These are phyloP conservation scores for Tubosaeta sp. DNA, from an alignment of 768 basidiomycete species.

Conservation along the genomic window DNA sequence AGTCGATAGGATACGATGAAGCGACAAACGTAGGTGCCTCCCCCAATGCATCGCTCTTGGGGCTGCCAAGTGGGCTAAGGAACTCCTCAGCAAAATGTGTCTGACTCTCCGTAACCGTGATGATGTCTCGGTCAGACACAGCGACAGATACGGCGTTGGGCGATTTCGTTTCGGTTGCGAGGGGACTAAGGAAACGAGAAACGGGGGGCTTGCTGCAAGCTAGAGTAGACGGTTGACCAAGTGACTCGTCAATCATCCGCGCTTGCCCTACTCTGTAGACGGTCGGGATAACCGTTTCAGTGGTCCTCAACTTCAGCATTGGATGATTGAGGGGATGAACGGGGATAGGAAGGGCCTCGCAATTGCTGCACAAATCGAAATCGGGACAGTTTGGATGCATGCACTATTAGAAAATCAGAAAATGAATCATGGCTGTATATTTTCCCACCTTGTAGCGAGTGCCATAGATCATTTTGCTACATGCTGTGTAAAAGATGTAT, in stretches of 20 bases:
- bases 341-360: constrained; percentile 76
- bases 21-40: not conserved
- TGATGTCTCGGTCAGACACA: not conserved
- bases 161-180: not conserved
- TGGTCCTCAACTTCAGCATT: constrained; percentile 65
- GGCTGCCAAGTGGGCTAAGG: constrained; percentile 21
- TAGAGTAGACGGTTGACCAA: not conserved
- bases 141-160: not conserved
- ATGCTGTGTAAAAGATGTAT: constrained; percentile 28
- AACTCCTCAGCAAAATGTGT: constrained; percentile 16
- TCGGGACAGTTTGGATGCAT: constrained; percentile 74
- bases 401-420: constrained; percentile 47
- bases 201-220: not conserved
- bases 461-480: constrained; percentile 51
- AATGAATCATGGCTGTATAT: not conserved
- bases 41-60: constrained; percentile 2
- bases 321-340: constrained; percentile 71
- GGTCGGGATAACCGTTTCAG: constrained; percentile 45
- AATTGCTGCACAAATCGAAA: constrained; percentile 74
- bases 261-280: constrained; percentile 31
- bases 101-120: constrained; percentile 1
- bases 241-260: not conserved
- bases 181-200: not conserved
- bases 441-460: constrained; percentile 65
- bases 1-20: constrained; percentile 5